Evolutionary conservation across 2,329 filamentous ascomycete genomes (phyloP), one percentile per base, ranked within the genome.

Genomic region (Cladosporium oxysporum): DNA sequence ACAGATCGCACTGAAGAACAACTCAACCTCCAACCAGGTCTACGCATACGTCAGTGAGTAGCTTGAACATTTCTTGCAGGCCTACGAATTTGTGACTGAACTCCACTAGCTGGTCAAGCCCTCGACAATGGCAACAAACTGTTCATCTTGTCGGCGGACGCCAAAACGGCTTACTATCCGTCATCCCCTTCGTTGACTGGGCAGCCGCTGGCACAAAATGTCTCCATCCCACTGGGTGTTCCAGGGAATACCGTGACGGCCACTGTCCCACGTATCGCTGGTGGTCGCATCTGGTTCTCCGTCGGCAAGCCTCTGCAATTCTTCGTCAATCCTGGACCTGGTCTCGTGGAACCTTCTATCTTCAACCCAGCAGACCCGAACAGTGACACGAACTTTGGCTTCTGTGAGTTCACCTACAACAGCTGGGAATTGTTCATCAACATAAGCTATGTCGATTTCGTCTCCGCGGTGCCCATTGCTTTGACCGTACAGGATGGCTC

Each of bases 31-130:
- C 1, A 69, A 65, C 59, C 68, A 72, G 8, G 74, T 77, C 47
- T 78, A 73, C 64, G 76, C 76, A 11, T 78, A 78, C 75, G 84
- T 95, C 72, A 93, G 73, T 75, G 53, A 58, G 72, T 37, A 47
- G 52, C 23, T 14, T 14, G 1, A 1, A 21, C 28, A n/a, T 4
- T n/a, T 5, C 28, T 21, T 3, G 8, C 26, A 29, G 18, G 28
- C 11, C 6, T 1, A n/a, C 16, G n/a, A 28, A 41, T 16, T 5
- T 18, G 11, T 35, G 21, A 35, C 55, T 58, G 21, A 58, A 33
- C 26, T n/a, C 18, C 1, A 41, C 37, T 68, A 70, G 75, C 76
- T 29, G 77, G 77, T 21, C 71, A 70, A 63, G 76, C 76, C 26
- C 70, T 78, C 35, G 72, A 77, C 67, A 72, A 73, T 66, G 73